Evolutionary conservation across 805 yeast species (phyloP), one percentile per base, ranked within the genome.

Genomic region (Starmerella khaoyaiensis): DNA sequence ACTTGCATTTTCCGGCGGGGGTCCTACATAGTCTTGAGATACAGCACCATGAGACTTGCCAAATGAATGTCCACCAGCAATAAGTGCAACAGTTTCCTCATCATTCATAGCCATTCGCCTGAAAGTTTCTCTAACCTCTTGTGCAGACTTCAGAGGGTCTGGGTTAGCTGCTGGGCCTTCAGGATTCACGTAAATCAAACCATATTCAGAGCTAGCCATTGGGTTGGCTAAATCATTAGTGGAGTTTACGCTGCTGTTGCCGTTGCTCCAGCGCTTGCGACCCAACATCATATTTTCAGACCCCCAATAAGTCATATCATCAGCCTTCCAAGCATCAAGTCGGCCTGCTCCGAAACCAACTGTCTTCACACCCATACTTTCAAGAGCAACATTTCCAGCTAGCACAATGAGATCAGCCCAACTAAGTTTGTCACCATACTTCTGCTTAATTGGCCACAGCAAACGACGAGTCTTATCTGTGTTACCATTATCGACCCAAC

Each of bases 51-150:
- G 48, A 12, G 37, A 27, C 44, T 39, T 41, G 16, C 48, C 48
- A 39, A 44, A 44, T 18, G 41, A 16, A 40, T 44, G 48, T 24
- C 48, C 48, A 23, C 48, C 48, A 8, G 48, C 48, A 39, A 44
- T 44, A 4, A 44, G 31, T 2, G 46, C 48, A 3, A 44, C 48
- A 8, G 48, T 44, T 38, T 44, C 48, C 41, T 41, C 41, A 19
- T 44, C 48, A 29, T 19, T 29, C 48, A 44, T 44, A 19, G 44
- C 48, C 48, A 44, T 44, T 12, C 48, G 43, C 26, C 32, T 21
- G 41, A 44, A 44, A 8, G 45, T 44, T 27, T 33, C 35, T 18
- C 48, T 45, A n/a, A 44, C 38, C 37, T 44, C 48, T 10, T 20
- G 32, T 1, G 48, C 48, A n/a, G 48, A 44, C 15, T 16, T 29